Base-by-base conservation (phyloP, 352 stramenopile species). In the Aphanomyces stellatus region DNA sequence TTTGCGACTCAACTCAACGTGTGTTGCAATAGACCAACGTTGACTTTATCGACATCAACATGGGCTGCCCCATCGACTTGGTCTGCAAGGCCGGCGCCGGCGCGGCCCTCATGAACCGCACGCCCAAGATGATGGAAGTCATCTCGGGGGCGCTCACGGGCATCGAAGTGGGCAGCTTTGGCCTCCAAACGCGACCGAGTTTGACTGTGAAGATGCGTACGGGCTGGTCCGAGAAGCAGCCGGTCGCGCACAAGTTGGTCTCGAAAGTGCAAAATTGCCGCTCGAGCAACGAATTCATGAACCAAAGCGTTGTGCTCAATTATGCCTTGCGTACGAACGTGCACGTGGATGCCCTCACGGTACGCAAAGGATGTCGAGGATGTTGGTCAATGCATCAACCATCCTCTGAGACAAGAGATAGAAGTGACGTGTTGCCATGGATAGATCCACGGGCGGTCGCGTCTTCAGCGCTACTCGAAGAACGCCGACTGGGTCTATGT, bases 21-120 rank as follows among this genome's bases (percentile, higher is more conserved):
- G n/a, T n/a, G n/a, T n/a, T n/a, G n/a, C n/a, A 4, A 25, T 68
- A 57, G 72, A 89, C 85, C 41, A 80, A 96, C 31, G 79, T 98
- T 25, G 96, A 99, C 80, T 99, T 99, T 82, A 85, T 99, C 33
- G 97, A 99, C 79, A 90, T 99, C 71, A 99, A 99, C 84, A 92
- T 99, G 75, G 97, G 97, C 49, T 99, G 97, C 77, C 97, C 97
- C 13, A 98, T 99, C 65, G 97, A 99, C 75, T 75, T 99, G 33
- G 85, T 96, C 66, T 93, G 83, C 57, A 77, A 82, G 53, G 69
- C 84, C 42, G 90, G 90, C 24, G 88, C 91, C 24, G 97, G 97
- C 22, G 88, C 95, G 6, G 82, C 90, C 41, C 78, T 99, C 34
- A 98, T 99, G 96, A 92, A 87, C 30, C 80, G 90, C 19, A 84